These are phyloP conservation scores for Metschnikowia continentalis DNA, from an alignment of 805 yeast genomes.

Conservation along the genomic window DNA sequence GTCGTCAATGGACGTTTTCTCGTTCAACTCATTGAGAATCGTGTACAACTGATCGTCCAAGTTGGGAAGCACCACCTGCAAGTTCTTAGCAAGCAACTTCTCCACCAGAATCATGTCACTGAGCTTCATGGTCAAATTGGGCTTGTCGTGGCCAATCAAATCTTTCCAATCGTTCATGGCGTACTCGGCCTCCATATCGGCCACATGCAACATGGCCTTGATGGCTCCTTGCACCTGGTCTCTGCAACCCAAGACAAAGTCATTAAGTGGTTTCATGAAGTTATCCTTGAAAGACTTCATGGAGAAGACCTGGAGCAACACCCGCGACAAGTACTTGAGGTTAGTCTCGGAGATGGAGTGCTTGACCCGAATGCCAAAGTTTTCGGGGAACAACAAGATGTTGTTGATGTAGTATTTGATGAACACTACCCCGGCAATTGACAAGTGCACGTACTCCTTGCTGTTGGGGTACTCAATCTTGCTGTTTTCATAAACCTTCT, in stretches of 20 bases:
- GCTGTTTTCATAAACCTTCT: slow-evolving; percentile 33
- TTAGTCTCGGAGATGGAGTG: slow-evolving; percentile 43
- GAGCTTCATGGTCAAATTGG: slow-evolving; percentile 40
- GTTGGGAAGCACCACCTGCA: slow-evolving; percentile 44
- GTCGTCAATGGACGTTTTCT: slow-evolving; percentile 37
- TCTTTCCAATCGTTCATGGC: slow-evolving; percentile 67
- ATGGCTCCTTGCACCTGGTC: slow-evolving; percentile 46
- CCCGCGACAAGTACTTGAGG: slow-evolving; percentile 51
- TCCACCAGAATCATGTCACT: slow-evolving; percentile 47
- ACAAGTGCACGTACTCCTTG: slow-evolving; percentile 53
- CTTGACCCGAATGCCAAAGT: slow-evolving; percentile 47
- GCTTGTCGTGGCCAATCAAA: slow-evolving; percentile 46
- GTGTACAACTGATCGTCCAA: slow-evolving; percentile 53
- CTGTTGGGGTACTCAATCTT: slow-evolving; percentile 53
- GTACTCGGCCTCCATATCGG: slow-evolving; percentile 56
- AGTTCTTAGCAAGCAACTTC: slow-evolving; percentile 37
- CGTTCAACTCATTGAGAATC: slow-evolving; percentile 39
- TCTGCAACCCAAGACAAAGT: slow-evolving; percentile 52
- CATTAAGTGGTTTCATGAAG: slow-evolving; percentile 76
- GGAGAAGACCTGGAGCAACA: slow-evolving; percentile 60
- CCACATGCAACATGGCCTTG: slow-evolving; percentile 46
- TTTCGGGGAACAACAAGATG: slow-evolving; percentile 50
- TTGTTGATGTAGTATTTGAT: slow-evolving; percentile 47
- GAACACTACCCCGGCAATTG: slow-evolving; percentile 66
- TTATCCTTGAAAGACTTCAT: slow-evolving; percentile 69